These are phyloP conservation scores for Penicillium verrucosum DNA, from an alignment of 2,329 filamentous ascomycete species.

Conservation along the genomic window DNA sequence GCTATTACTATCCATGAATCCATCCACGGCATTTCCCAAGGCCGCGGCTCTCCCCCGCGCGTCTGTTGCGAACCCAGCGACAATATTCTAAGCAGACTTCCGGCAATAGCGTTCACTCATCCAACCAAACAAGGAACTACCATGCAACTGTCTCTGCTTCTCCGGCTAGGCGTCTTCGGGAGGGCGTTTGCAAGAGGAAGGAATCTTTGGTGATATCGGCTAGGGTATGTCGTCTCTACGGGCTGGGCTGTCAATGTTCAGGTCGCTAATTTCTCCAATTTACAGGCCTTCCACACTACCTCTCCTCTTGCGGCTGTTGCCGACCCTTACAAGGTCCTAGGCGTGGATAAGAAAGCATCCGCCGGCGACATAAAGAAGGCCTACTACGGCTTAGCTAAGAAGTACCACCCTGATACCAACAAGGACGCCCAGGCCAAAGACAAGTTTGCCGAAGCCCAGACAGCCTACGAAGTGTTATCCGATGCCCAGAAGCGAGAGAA, in stretches of 20 bases:
- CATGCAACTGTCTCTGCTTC: conserved; percentile 30
- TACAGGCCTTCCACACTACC: conserved; percentile 44
- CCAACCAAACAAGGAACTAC: conserved; percentile 37
- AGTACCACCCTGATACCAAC: conserved; percentile 97
- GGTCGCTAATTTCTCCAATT: background rate
- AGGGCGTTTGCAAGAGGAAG: conserved; percentile 27
- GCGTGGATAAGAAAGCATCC: conserved; percentile 77
- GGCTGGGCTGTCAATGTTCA: background rate
- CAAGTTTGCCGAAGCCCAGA: conserved; percentile 87
- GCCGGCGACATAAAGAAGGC: conserved; percentile 93
- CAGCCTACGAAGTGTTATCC: conserved; percentile 88
- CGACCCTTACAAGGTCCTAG: conserved; percentile 84
- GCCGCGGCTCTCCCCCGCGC: conserved; percentile 43
- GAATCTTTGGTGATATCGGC: conserved; percentile 22
- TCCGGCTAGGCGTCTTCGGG: conserved; percentile 26
- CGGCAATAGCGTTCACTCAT: conserved; percentile 27
- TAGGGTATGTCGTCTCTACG: conserved; percentile 31
- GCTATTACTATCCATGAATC: conserved; percentile 37
- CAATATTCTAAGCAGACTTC: conserved; percentile 39
- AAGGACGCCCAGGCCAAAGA: conserved; percentile 93
- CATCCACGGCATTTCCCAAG: conserved; percentile 42
- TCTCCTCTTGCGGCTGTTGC: conserved; percentile 64
- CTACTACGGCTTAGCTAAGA: conserved; percentile 96
- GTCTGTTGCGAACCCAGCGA: conserved; percentile 42
- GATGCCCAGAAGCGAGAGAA: conserved; percentile 91